A percentile compares a stretch with the other conserved stretches of the same genome.
phyloP scores from a whole-genome alignment of 108 stramenopile species.

The Nitzschia sp. region DNA sequence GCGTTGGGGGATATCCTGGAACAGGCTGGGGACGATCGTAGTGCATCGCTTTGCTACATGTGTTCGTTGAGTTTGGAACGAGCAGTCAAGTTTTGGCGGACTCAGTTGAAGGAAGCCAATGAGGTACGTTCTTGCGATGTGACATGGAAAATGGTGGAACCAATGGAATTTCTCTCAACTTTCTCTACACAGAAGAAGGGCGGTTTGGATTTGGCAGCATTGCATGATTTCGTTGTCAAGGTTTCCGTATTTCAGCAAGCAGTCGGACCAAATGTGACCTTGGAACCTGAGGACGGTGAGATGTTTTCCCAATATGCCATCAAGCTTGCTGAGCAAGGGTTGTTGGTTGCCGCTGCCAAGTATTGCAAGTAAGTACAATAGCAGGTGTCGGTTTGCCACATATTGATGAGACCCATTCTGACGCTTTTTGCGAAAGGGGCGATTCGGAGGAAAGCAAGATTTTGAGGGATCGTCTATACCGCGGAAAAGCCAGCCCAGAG shows the following conservation, averaged over 20 bases:
- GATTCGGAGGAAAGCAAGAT: conserved; percentile 58
- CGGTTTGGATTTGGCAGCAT: conserved; percentile 55
- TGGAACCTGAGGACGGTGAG: conserved; percentile 64
- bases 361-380: conserved; percentile 44
- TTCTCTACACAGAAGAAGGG: conserved; percentile 27
- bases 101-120: conserved; percentile 61
- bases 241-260: conserved; percentile 84
- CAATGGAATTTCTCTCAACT: background rate
- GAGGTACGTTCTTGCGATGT: conserved; percentile 9
- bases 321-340: conserved; percentile 89
- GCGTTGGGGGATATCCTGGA: conserved; percentile 86
- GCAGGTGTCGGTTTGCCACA: background rate
- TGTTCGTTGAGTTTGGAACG: conserved; percentile 88
- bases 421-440: conserved; percentile 1
- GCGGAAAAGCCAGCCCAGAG: conserved; percentile 52
- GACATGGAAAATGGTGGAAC: background rate
- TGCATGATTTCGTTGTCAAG: conserved; percentile 92
- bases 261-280: conserved; percentile 39
- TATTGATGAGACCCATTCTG: background rate
- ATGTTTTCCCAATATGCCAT: conserved; percentile 86
- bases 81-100: conserved; percentile 82
- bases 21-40: conserved; percentile 66
- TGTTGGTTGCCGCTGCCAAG: conserved; percentile 82
- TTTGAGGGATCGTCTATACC: conserved; percentile 72
- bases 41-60: conserved; percentile 93